phyloP scores from a whole-genome alignment of 768 basidiomycete genomes.

The Tylopilus sp. region DNA sequence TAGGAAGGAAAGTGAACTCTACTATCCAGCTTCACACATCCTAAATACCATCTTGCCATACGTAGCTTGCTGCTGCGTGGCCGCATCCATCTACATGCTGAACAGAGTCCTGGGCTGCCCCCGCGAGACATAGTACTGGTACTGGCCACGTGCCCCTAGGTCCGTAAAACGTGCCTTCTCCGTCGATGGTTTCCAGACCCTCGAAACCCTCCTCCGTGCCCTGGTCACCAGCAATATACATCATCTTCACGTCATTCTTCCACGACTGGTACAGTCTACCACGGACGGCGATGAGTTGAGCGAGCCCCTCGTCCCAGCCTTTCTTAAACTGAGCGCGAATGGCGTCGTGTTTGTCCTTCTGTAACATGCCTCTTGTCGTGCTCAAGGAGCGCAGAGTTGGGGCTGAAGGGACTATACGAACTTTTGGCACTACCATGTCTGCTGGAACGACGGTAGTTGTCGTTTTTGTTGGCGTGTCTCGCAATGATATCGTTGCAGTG shows the following conservation, averaged over 20 bases:
- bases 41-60: constrained; percentile 35
- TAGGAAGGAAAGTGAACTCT: too few species aligned
- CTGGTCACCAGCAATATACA: constrained; percentile 36
- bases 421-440: constrained; percentile 30
- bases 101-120: constrained; percentile 20
- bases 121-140: constrained; percentile 42
- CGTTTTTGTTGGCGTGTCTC: constrained; percentile 28
- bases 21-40: too few species aligned
- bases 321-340: constrained; percentile 52
- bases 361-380: constrained; percentile 33
- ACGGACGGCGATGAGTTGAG: constrained; percentile 48
- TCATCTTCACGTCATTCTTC: constrained; percentile 41
- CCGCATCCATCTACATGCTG: constrained; percentile 37
- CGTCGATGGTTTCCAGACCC: constrained; percentile 33
- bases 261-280: constrained; percentile 45
- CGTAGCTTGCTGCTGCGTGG: constrained; percentile 33
- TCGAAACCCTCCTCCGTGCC: constrained; percentile 31
- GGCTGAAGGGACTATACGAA: constrained; percentile 56
- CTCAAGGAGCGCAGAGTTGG: constrained; percentile 50
- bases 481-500: constrained; percentile 60
- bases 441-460: constrained; percentile 7
- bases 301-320: constrained; percentile 63
- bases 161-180: constrained; percentile 28
- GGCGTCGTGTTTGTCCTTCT: constrained; percentile 34
- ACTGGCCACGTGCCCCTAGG: constrained; percentile 11